Conservation (phyloP, 1,284 basidiomycete genomes). For the Hypsizygus ulmarius region DNA sequence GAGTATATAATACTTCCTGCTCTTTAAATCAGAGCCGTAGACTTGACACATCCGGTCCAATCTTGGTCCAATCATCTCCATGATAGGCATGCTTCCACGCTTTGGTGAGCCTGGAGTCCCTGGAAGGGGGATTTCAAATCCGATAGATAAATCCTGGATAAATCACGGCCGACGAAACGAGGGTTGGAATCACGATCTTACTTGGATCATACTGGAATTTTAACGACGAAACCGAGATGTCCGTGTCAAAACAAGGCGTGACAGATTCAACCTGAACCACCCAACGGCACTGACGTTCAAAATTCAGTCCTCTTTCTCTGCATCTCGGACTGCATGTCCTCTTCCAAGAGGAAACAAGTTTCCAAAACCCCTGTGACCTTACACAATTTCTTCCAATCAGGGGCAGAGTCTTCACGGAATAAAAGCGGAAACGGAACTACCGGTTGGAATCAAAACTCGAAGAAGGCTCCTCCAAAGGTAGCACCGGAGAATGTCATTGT, state of each 20-base stretch:
- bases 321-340: slow-evolving; percentile 21
- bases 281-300: background rate
- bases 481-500: slow-evolving; percentile 46
- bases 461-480: slow-evolving; percentile 1
- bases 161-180: no score
- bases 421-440: slow-evolving; percentile 12
- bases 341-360: slow-evolving; percentile 43
- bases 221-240: no score
- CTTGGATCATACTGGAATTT: no score
- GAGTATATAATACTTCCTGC: background rate
- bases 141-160: no score
- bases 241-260: background rate
- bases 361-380: slow-evolving; percentile 41
- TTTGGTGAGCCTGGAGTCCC: no score
- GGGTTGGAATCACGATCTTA: no score
- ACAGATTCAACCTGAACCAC: background rate
- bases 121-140: no score
- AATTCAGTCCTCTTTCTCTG: background rate
- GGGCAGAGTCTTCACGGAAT: slow-evolving; percentile 18
- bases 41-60: no score
- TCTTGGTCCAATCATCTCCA: no score
- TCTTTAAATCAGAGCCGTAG: no score
- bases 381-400: slow-evolving; percentile 48
- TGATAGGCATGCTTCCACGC: no score
- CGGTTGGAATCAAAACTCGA: slow-evolving; percentile 11